A percentile compares a stretch with the other conserved stretches of the same genome.
Evolutionary conservation across 2,329 filamentous ascomycete species (phyloP).

Genomic region (Ceratocystis ficicola): DNA sequence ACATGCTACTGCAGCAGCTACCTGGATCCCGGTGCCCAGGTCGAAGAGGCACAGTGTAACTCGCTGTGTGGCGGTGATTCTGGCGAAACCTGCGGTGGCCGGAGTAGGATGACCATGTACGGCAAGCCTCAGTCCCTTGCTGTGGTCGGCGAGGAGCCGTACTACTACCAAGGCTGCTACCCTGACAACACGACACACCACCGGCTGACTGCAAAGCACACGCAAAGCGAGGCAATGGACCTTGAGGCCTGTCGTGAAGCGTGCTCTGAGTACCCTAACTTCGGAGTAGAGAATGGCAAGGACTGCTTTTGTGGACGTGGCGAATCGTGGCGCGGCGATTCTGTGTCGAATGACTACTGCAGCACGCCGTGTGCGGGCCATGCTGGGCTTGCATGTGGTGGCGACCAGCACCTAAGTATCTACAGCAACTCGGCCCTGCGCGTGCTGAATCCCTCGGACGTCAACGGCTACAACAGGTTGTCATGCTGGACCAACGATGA

Average conservation of each 20-base stretch:
- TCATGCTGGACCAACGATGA: slow-evolving; percentile 17
- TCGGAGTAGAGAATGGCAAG: slow-evolving; percentile 12
- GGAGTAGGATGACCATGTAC: slow-evolving; percentile 7
- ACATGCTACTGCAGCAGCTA: slow-evolving; percentile 17
- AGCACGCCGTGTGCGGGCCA: slow-evolving; percentile 16
- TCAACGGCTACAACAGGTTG: slow-evolving; percentile 19
- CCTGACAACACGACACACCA: background rate
- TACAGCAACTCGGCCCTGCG: slow-evolving; percentile 14
- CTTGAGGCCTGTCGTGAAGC: slow-evolving; percentile 9
- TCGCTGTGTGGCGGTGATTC: slow-evolving; percentile 9
- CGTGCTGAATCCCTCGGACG: slow-evolving; percentile 2
- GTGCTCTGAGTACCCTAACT: slow-evolving; percentile 15
- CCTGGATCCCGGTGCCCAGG: background rate
- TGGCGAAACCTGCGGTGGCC: slow-evolving; percentile 12
- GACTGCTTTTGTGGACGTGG: slow-evolving; percentile 10
- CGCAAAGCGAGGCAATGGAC: slow-evolving; percentile 6
- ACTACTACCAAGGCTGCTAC: slow-evolving; percentile 19
- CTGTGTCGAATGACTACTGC: slow-evolving; percentile 16
- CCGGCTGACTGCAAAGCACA: background rate
- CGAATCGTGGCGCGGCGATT: slow-evolving; percentile 13
- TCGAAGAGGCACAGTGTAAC: slow-evolving; percentile 2
- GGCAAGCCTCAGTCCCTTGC: slow-evolving; percentile 12
- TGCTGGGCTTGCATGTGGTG: slow-evolving; percentile 9
- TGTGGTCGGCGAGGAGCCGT: background rate
- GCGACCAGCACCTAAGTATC: slow-evolving; percentile 13